Conservation (phyloP, 768 basidiomycete species). For the Austroboletus eburneus region DNA sequence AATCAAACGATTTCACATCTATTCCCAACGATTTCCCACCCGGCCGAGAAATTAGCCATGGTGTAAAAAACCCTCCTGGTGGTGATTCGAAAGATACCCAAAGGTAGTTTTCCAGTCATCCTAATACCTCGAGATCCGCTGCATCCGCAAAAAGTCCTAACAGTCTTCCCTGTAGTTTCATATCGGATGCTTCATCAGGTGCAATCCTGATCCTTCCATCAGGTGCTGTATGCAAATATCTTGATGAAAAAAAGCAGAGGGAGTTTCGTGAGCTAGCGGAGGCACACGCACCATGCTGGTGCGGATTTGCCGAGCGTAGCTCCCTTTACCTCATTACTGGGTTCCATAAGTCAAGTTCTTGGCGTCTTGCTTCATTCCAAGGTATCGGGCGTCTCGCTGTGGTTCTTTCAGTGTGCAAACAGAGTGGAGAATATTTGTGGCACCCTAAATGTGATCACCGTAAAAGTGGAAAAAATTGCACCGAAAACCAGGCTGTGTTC, state of each 20-base stretch:
- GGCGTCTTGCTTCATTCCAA: neutral
- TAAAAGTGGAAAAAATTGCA: neutral
- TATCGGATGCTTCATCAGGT: neutral
- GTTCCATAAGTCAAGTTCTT: neutral
- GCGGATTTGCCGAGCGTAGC: neutral
- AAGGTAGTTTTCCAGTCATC: neutral
- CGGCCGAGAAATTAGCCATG: neutral
- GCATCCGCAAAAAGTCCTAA: neutral
- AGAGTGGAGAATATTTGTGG: neutral
- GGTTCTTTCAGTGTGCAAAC: neutral
- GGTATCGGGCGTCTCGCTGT: too few species aligned
- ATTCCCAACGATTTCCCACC: neutral
- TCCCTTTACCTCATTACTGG: neutral
- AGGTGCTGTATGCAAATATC: neutral
- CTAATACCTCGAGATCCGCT: neutral
- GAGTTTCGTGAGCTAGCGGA: neutral
- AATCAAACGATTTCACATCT: neutral
- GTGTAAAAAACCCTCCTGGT: neutral
- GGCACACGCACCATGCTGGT: neutral
- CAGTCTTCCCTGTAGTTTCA: conserved; percentile 4
- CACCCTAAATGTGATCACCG: neutral
- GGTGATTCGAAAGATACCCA: neutral
- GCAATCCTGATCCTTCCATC: conserved; percentile 7
- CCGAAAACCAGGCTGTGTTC: neutral
- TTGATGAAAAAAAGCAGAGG: neutral